Evolutionary conservation across 2,329 filamentous ascomycete species (phyloP).

Genomic region (Arthrinium puccinioides): DNA sequence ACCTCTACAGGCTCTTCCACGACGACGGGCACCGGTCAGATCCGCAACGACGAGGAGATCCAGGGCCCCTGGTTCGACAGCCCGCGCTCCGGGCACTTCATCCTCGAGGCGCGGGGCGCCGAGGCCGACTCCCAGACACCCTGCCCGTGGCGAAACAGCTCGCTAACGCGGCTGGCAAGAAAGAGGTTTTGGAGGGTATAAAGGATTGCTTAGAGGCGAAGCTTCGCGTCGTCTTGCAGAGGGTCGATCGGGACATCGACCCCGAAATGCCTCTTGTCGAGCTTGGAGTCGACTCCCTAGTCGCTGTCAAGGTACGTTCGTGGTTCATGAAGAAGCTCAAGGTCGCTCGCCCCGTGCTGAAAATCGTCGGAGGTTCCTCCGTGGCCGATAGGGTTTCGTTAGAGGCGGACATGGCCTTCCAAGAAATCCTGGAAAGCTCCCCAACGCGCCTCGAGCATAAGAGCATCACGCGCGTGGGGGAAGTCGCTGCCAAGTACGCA

Average conservation of each 20-base stretch:
- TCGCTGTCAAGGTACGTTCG: not conserved
- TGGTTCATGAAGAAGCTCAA: not conserved
- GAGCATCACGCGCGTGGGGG: constrained; percentile 5
- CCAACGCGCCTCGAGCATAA: not conserved
- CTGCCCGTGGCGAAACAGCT: too few relatives aligned
- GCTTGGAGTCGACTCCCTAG: not conserved
- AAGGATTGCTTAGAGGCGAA: too few relatives aligned
- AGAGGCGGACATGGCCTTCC: too few relatives aligned
- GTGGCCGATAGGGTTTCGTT: too few relatives aligned
- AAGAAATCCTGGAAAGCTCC: not conserved
- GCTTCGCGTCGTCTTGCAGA: too few relatives aligned
- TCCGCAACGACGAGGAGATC: constrained; percentile 6
- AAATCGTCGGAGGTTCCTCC: constrained; percentile 9
- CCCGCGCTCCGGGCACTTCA: constrained; percentile 16
- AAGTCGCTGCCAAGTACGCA: constrained; percentile 23
- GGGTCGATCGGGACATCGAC: not conserved
- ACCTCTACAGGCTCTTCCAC: not conserved
- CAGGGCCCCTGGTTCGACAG: constrained; percentile 14
- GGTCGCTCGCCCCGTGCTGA: not conserved
- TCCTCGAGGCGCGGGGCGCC: constrained; percentile 4
- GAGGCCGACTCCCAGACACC: too few relatives aligned
- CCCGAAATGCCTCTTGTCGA: not conserved
- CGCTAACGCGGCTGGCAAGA: too few relatives aligned
- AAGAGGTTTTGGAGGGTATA: too few relatives aligned
- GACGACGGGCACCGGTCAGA: not conserved